Evolutionary conservation across 2,329 filamentous ascomycete species (phyloP), one percentile per base, ranked within the genome.

Genomic region (Xylaria sp.): DNA sequence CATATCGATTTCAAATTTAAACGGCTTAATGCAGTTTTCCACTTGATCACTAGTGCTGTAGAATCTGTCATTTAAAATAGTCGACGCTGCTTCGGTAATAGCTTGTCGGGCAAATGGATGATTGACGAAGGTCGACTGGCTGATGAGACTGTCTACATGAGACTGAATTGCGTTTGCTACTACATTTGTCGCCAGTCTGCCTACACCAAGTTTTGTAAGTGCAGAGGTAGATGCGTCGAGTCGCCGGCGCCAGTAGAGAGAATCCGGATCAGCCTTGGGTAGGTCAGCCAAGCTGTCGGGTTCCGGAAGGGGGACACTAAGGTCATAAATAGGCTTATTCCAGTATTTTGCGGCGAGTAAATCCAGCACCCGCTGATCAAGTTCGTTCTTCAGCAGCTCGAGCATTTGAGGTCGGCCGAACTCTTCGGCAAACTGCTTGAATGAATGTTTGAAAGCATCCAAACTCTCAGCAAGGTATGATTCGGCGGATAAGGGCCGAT

Each of bases 1-100:
- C 54, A 99, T 90, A 75, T 99, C 96, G 68, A 99, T 97, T 71
- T 98, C 94, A 74, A 95, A 98, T 79, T 99, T 99, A 85, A 95
- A 99, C 0, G 97, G 96, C 81, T 99, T 99, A 82, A 99, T 97
- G 79, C 95, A 99, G 78, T 98, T 98, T 81, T 99, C 96, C 0
- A 99, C 93, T 81, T 98, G 96, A 77, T 99, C 97, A 72, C 93
- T 96, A 0, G 97, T 99, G 81, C 95, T 96, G 82, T 98, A 98
- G 72, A 97, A 97, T 15, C 95, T 88, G 76, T 99, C 96, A 73
- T 96, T 96, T 13, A 99, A 83, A 63, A 99, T 98, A 32, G 90
- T 92, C 0, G 93, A 92, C 1, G 94, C 94, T 0, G 96, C 94
- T 75, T 98, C 94, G 57, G 90, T 92, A 73, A 99, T 98, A n/a